Base-by-base conservation (phyloP, 108 stramenopile genomes). In the Fistulifera pelliculosa region DNA sequence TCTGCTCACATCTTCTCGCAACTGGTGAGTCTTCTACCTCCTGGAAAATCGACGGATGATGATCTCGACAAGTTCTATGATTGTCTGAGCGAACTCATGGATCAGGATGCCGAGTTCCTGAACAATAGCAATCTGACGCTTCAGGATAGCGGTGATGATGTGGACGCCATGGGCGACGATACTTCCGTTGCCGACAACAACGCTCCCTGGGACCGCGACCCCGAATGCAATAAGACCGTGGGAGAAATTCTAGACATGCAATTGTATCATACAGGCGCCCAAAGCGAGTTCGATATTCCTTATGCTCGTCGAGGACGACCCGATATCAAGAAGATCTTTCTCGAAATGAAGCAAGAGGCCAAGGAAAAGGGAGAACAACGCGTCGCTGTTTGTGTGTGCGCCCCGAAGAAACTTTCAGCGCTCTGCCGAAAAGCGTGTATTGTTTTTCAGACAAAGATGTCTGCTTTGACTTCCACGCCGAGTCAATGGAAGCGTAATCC, bases 331-430 rank as follows among this genome's bases (percentile, higher is more conserved):
- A 27, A 26, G 1, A 65, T 73, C 47, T 57, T 73, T 49, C 25
- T 17, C 0, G 43, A 71, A 15, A 63, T 70, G 63, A 64, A 60
- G 38, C 4, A 58, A 16, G 39, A 61, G 22, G 76, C 76, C 1
- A 48, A 62, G 10, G 58, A 18, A 19, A 31, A 27, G 3, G 62
- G 57, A 16, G 67, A 64, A 19, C 47, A 58, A 8, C 49, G 70
- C 27, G 66, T 76, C 6, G 75, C 70, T 38, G 75, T 76, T 26
- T 64, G 61, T 60, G 70, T 62, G 19, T 76, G 75, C 56, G 75
- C 61, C 0, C 75, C 75, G n/a, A 44, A 52, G 39, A 24, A 38
- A 11, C 42, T 76, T 2, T 38, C 65, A 14, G 17, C 52, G n/a
- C 17, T 63, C 1, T 27, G 49, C 21, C 38, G 52, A 40, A 41